Conservation (phyloP, 805 yeast genomes). For the Myxozyma udenii region DNA sequence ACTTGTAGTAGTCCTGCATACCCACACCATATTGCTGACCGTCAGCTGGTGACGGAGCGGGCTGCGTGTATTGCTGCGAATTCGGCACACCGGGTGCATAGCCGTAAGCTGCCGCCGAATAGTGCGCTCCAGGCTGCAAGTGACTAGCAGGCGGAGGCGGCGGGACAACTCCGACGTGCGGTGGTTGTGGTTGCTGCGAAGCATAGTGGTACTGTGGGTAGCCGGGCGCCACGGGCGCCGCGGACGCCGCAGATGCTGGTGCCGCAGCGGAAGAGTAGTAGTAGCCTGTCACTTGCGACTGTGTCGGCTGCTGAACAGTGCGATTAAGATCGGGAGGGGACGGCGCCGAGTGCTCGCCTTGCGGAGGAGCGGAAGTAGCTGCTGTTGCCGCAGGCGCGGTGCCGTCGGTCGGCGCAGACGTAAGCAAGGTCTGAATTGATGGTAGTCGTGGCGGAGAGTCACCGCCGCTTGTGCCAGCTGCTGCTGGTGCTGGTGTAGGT, state of each 20-base stretch:
- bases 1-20: not conserved
- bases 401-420: slow-evolving; percentile 2
- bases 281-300: not conserved
- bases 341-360: not conserved
- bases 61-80: not conserved
- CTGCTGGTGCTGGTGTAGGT: not conserved
- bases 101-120: not conserved
- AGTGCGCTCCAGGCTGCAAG: not conserved
- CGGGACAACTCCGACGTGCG: too few species aligned
- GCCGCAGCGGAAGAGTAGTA: not conserved
- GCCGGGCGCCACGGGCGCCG: not conserved
- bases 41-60: not conserved
- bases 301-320: not conserved
- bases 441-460: slow-evolving; percentile 26
- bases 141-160: too few species aligned
- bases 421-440: slow-evolving; percentile 26
- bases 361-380: not conserved
- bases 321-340: not conserved
- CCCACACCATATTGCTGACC: not conserved
- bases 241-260: not conserved
- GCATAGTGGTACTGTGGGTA: not conserved
- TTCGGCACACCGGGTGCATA: not conserved
- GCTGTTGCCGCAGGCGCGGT: not conserved
- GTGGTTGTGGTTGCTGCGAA: not conserved
- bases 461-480: slow-evolving; percentile 5